Evolutionary conservation across 1,284 basidiomycete genomes (phyloP), one percentile per base, ranked within the genome.

Genomic region (Golubevia sp.): DNA sequence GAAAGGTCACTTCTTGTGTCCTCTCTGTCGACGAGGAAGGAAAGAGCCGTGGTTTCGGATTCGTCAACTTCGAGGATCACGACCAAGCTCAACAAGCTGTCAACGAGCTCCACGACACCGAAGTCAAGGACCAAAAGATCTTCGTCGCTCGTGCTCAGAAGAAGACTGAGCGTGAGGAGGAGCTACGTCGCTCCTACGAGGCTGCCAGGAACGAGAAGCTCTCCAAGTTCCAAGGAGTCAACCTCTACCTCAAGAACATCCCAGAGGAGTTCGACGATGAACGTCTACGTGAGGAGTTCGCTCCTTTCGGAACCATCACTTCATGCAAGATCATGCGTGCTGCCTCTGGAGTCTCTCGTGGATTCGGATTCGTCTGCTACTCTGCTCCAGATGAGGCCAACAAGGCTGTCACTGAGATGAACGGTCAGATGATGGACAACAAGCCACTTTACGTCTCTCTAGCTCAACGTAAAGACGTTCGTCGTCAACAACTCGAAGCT

Each of bases 291-390:
- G 80, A 83, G 62, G 80, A 99, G 86, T 99, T 99, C 79, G 94
- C 97, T 86, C 91, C 94, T 26, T 99, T 94, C 85, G 97, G 97
- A 67, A 89, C 92, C 74, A 95, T 99, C 87, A 99, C 96, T 71
- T 96, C 93, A 84, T 96, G 92, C 89, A 98, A 97, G 88, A 92
- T 99, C 85, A 99, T 99, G 97, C 91, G 92, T 75, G 95, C 76
- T 93, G 93, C 86, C 34, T 77, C 77, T 7, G 90, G 88, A 67
- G 89, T 87, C 56, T 94, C 92, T 54, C 93, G 94, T 84, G 97
- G 97, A 79, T 99, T 99, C 83, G 97, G 97, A 77, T 99, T 99
- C 85, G 97, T 99, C 74, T 99, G 97, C 87, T 99, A 95, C 88
- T 94, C 94, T 52, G 91, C 94, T 64, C 95, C 97, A 59, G 97